These are phyloP conservation scores for Tuber microsphaerosporum DNA, from an alignment of 495 filamentous ascomycete genomes.

Conservation along the genomic window DNA sequence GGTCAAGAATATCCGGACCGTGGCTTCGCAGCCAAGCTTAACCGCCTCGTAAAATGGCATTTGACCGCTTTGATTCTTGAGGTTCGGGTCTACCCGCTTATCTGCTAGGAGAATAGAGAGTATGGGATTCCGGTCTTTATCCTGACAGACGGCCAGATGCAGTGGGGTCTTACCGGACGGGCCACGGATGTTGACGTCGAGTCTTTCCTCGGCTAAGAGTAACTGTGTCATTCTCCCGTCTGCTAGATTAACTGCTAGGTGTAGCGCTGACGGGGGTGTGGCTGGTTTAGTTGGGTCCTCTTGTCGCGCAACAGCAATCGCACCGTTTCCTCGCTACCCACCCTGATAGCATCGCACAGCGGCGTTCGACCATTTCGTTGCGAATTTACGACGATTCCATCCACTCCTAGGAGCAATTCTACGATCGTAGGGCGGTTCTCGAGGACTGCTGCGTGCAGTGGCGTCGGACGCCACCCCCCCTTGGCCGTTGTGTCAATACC, in stretches of 20 bases:
- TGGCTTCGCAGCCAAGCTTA: not conserved
- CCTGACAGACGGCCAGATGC: not conserved
- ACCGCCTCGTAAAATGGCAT: not conserved
- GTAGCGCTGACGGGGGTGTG: not conserved
- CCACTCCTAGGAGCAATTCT: not conserved
- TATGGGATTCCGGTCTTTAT: not conserved
- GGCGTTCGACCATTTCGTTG: not conserved
- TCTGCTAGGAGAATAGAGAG: not conserved
- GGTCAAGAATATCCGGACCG: not conserved
- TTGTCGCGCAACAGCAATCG: not conserved
- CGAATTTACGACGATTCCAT: not conserved
- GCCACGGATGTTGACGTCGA: not conserved
- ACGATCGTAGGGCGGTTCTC: not conserved
- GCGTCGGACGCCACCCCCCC: not conserved
- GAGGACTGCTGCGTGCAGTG: not conserved
- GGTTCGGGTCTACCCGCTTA: not conserved
- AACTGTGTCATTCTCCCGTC: not conserved
- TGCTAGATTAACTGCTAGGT: not conserved
- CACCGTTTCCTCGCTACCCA: not conserved
- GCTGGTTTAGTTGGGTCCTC: not conserved
- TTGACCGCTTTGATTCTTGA: not conserved
- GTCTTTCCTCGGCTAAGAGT: not conserved
- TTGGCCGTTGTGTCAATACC: not conserved
- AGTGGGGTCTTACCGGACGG: not conserved
- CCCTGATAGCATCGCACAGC: not conserved